These are phyloP conservation scores for Colletotrichum tabaci DNA, from an alignment of 2,329 filamentous ascomycete species.

Conservation along the genomic window DNA sequence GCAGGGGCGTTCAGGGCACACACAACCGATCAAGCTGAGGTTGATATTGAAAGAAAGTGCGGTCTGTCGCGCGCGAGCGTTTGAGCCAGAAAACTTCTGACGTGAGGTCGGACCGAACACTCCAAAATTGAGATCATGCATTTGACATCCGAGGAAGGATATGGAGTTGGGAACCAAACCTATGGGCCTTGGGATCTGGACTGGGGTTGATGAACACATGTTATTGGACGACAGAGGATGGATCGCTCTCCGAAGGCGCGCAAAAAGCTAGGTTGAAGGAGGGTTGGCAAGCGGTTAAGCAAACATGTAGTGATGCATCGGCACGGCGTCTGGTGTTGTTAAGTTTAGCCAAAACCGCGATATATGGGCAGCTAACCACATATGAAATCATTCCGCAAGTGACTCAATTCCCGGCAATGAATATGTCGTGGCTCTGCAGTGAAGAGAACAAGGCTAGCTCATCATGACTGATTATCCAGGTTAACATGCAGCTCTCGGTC, in stretches of 20 bases:
- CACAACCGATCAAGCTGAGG: constrained; percentile 19
- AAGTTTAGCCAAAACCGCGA: constrained; percentile 42
- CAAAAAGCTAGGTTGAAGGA: constrained; percentile 1
- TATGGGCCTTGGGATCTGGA: constrained; percentile 18
- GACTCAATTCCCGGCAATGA: not conserved
- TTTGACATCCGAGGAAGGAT: not conserved
- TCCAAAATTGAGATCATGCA: constrained; percentile 33
- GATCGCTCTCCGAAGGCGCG: constrained; percentile 16
- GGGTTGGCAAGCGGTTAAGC: constrained; percentile 32
- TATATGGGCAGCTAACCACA: constrained; percentile 33
- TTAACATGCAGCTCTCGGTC: constrained; percentile 19
- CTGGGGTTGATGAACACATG: constrained; percentile 15
- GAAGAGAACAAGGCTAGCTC: constrained; percentile 15
- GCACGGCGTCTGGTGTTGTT: constrained; percentile 42
- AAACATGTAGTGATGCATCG: constrained; percentile 41
- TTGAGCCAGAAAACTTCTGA: constrained; percentile 25
- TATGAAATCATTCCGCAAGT: constrained; percentile 9
- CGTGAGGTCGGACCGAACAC: constrained; percentile 19
- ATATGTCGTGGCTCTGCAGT: constrained; percentile 20
- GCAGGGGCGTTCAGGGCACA: constrained; percentile 23
- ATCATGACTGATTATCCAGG: constrained; percentile 5
- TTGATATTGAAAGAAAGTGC: constrained; percentile 11
- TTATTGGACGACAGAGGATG: constrained; percentile 28
- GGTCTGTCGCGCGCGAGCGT: constrained; percentile 7
- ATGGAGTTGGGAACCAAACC: constrained; percentile 12